Evolutionary conservation across 2,329 filamentous ascomycete genomes (phyloP).

Genomic region (Diaporthe vexans): DNA sequence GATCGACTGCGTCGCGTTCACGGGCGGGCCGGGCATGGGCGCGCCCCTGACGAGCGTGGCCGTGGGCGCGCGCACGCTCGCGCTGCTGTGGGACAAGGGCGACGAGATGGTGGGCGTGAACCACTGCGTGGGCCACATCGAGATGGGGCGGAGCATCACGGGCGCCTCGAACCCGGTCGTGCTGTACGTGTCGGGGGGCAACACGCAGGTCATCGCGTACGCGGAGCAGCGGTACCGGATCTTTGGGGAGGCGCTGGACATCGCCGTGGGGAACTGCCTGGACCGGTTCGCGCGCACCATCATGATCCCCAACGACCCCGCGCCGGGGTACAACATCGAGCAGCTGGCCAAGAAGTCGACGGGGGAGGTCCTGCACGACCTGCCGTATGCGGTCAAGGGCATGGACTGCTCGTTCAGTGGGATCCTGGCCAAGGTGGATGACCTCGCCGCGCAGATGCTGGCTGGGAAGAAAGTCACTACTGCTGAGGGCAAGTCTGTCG

Average conservation of each 20-base stretch:
- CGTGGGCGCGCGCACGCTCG: conserved; percentile 84
- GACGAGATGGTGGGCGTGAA: conserved; percentile 87
- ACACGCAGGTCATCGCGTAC: conserved; percentile 55
- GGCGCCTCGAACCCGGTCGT: conserved; percentile 93
- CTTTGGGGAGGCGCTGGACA: conserved; percentile 97
- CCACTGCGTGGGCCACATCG: conserved; percentile 98
- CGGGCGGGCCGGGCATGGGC: conserved; percentile 95
- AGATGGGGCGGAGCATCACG: conserved; percentile 96
- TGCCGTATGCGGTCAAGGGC: conserved; percentile 97
- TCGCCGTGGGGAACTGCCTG: conserved; percentile 96
- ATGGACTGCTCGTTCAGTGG: conserved; percentile 99
- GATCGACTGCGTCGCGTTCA: conserved; percentile 95
- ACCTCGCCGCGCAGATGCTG: conserved; percentile 78
- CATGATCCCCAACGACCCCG: conserved; percentile 93
- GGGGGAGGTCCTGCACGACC: conserved; percentile 79
- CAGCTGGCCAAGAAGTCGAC: conserved; percentile 82
- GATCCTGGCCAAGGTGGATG: conserved; percentile 87
- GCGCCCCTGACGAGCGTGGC: conserved; percentile 90
- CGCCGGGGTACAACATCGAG: conserved; percentile 98
- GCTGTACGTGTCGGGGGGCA: conserved; percentile 87
- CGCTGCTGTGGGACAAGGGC: conserved; percentile 83
- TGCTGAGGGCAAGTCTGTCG: conserved; percentile 62
- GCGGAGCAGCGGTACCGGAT: conserved; percentile 95
- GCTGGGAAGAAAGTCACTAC: conserved; percentile 55
- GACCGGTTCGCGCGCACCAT: conserved; percentile 95